These are phyloP conservation scores for Dillenia suffruticosa DNA, from an alignment of 164 flowering plant genomes.

Conservation along the genomic window DNA sequence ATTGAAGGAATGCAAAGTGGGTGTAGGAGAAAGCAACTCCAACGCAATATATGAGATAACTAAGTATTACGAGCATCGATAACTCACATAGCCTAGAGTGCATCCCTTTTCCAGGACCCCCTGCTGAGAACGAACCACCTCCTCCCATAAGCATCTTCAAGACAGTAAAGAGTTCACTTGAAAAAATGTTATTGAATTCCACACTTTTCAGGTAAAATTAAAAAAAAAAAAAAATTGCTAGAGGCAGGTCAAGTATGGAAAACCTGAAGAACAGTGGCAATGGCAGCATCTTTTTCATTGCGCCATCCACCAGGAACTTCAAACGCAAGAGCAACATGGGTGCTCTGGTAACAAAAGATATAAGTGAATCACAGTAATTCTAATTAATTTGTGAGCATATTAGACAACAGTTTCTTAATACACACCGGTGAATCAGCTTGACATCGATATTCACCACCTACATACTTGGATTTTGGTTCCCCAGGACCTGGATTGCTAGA, in stretches of 20 bases:
- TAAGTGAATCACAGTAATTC: too few species aligned
- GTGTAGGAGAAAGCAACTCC: background rate
- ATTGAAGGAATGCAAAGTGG: background rate
- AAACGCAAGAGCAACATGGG: conserved; percentile 78
- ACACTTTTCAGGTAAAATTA: background rate
- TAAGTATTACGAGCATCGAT: background rate
- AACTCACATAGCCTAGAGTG: conserved; percentile 76
- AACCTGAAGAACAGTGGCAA: conserved; percentile 76
- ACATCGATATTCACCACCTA: conserved; percentile 71
- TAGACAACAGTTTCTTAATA: conserved; percentile 4
- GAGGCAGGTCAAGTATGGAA: background rate
- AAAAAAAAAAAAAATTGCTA: background rate
- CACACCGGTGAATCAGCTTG: conserved; percentile 62
- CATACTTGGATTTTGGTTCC: conserved; percentile 59
- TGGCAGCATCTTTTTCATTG: conserved; percentile 52
- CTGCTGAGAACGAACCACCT: conserved; percentile 88
- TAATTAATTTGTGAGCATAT: too few species aligned
- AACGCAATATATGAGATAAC: background rate
- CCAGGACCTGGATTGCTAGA: conserved; percentile 28
- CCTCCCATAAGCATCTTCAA: conserved; percentile 79
- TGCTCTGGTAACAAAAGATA: conserved; percentile 24
- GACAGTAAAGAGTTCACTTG: background rate
- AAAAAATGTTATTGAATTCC: background rate
- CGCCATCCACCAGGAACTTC: conserved; percentile 83
- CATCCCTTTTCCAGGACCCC: conserved; percentile 94